These are phyloP conservation scores for Triadica sebifera DNA, from an alignment of 345 rosid species.

Conservation along the genomic window DNA sequence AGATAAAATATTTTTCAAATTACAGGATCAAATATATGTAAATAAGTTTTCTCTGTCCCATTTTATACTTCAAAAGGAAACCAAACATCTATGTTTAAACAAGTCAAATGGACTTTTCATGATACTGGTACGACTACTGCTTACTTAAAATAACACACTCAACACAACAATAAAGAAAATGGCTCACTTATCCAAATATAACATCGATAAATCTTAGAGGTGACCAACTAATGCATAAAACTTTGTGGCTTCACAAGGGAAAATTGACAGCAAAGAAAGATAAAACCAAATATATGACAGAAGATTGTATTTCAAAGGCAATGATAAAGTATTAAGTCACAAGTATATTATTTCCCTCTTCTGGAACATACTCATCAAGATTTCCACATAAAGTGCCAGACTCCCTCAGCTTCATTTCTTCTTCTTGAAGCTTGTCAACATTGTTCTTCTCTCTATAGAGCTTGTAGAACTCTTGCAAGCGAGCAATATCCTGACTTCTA, in stretches of 20 bases:
- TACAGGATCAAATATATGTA: background rate
- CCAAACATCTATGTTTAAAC: background rate
- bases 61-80: background rate
- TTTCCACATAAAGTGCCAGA: slow-evolving; percentile 60
- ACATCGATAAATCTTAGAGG: background rate
- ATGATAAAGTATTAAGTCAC: background rate
- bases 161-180: background rate
- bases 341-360: background rate
- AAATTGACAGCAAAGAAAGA: background rate
- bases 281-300: background rate
- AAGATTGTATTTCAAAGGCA: background rate
- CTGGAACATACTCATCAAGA: slow-evolving; percentile 71
- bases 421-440: slow-evolving; percentile 73
- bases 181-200: background rate
- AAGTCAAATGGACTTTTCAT: background rate
- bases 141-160: background rate
- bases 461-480: slow-evolving; percentile 82
- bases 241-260: background rate
- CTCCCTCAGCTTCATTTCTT: slow-evolving; percentile 77
- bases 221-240: background rate
- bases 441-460: slow-evolving; percentile 71
- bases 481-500: slow-evolving; percentile 80
- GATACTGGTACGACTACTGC: background rate
- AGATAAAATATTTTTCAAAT: background rate
- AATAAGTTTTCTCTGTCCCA: background rate